These are phyloP conservation scores for Hypoxylon sp. DNA, from an alignment of 2,329 filamentous ascomycete genomes.

Conservation along the genomic window DNA sequence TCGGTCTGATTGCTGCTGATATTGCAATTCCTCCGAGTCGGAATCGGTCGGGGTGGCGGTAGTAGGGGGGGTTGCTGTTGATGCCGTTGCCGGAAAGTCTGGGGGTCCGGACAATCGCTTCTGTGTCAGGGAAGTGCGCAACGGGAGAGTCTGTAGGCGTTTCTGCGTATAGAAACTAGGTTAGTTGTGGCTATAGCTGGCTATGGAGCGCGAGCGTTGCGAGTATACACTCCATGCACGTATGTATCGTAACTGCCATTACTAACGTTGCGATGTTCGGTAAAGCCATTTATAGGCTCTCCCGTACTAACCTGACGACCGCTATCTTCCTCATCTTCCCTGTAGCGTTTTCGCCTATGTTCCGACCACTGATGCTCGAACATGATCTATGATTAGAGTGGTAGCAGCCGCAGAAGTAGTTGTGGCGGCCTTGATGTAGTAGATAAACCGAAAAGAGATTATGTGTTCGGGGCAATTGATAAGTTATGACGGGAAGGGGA, in stretches of 20 bases:
- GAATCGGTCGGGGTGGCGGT: conserved; percentile 58
- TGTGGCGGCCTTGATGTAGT: not conserved
- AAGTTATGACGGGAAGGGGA: conserved; percentile 1
- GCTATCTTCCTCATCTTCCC: conserved; percentile 47
- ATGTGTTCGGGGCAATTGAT: not conserved
- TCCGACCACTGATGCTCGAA: conserved; percentile 42
- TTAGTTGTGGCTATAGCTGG: conserved; percentile 22
- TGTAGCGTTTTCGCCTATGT: conserved; percentile 47
- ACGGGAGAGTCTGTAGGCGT: conserved; percentile 65
- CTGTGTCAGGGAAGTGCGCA: conserved; percentile 60
- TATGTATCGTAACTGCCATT: conserved; percentile 26
- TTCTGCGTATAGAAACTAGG: conserved; percentile 56
- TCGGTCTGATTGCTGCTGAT: conserved; percentile 44
- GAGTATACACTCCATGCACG: not conserved
- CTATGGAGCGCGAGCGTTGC: not conserved
- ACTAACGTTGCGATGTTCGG: too few species aligned
- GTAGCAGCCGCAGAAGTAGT: not conserved
- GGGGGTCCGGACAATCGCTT: conserved; percentile 52
- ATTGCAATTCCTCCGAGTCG: conserved; percentile 55
- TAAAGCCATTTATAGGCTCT: too few species aligned
- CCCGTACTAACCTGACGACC: conserved; percentile 22
- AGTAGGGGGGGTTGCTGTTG: conserved; percentile 49
- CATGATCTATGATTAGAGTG: conserved; percentile 38
- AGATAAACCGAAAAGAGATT: conserved; percentile 1
- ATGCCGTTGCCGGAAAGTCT: conserved; percentile 42